Conservation (phyloP, 2,329 filamentous ascomycete species). For the Cadophora luteo-olivacea region DNA sequence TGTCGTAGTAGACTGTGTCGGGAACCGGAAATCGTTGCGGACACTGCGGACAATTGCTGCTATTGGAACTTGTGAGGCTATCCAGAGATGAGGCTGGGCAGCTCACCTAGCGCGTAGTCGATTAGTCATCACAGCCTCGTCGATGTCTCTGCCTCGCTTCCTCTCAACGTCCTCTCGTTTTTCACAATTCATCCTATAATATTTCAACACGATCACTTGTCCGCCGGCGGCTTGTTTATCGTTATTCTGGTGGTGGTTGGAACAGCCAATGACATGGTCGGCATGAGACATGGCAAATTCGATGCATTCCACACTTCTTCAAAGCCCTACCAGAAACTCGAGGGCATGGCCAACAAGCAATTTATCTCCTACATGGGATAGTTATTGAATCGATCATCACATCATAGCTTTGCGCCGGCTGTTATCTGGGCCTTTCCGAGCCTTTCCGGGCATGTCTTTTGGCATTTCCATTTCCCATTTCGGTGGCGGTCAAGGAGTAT, state of each 20-base stretch:
- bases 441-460: neutral
- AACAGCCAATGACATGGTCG: too few relatives aligned
- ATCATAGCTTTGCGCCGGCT: neutral
- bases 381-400: neutral
- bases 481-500: too few relatives aligned
- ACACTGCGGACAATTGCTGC: neutral
- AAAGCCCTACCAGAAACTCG: neutral
- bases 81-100: slow-evolving; percentile 4
- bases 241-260: too few relatives aligned
- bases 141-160: neutral
- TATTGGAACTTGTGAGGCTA: neutral
- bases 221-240: too few relatives aligned
- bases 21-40: too few relatives aligned
- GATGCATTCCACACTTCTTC: neutral
- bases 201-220: neutral
- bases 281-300: neutral
- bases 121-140: neutral
- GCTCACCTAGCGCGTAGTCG: neutral
- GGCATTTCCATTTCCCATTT: neutral
- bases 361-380: neutral
- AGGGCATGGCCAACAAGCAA: neutral
- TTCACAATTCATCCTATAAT: neutral
- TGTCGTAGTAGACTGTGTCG: neutral
- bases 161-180: neutral
- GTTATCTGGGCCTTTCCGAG: too few relatives aligned